These are phyloP conservation scores for Coemansia sp. DNA, from an alignment of 192 early-diverging fungal species.

Conservation along the genomic window DNA sequence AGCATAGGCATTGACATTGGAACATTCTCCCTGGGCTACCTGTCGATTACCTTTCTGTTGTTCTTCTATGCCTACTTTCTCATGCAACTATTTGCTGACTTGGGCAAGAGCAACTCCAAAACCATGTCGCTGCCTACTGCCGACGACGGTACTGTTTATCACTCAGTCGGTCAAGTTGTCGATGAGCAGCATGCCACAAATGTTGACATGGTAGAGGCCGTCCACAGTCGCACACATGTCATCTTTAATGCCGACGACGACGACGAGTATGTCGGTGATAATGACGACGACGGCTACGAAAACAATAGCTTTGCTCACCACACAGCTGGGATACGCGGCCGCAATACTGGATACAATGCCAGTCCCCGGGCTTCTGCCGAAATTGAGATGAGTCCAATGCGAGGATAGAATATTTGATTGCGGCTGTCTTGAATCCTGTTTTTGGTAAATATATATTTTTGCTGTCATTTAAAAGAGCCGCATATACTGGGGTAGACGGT, in stretches of 20 bases:
- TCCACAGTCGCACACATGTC: constrained; percentile 19
- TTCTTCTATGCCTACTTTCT: constrained; percentile 58
- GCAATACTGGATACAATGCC: not conserved
- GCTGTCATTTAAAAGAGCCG: not conserved
- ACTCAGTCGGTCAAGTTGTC: constrained; percentile 19
- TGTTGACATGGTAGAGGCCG: not conserved
- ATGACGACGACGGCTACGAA: not conserved
- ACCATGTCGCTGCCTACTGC: constrained; percentile 29
- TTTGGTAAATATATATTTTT: not conserved
- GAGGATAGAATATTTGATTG: not conserved
- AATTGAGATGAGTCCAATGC: constrained; percentile 36
- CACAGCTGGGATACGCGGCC: not conserved
- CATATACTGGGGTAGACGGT: not conserved
- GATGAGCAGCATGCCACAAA: not conserved
- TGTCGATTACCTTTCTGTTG: constrained; percentile 61
- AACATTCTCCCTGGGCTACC: constrained; percentile 58
- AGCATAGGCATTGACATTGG: constrained; percentile 56
- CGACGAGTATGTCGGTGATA: constrained; percentile 11
- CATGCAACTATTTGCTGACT: constrained; percentile 52
- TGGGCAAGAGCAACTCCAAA: constrained; percentile 26
- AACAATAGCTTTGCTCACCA: not conserved
- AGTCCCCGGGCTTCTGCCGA: constrained; percentile 34
- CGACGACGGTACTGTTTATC: constrained; percentile 32
- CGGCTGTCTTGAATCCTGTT: not conserved
- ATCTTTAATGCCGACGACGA: constrained; percentile 39